A percentile compares a stretch with the other conserved stretches of the same genome.
phyloP scores from a whole-genome alignment of 1,284 basidiomycete genomes.

The Moesziomyces globuligerus region DNA sequence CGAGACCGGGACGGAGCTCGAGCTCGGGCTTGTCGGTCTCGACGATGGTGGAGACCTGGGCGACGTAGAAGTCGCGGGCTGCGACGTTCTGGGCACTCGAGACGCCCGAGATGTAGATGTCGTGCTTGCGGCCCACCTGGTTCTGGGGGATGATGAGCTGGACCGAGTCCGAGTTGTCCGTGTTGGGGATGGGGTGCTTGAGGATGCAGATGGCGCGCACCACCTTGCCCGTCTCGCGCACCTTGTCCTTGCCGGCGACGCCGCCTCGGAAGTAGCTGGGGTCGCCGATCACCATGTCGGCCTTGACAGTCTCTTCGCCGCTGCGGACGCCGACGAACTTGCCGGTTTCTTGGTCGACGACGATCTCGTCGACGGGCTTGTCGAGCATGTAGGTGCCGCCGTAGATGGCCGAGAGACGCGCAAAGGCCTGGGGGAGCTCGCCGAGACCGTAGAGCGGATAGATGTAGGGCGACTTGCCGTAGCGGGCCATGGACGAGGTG shows the following conservation, averaged over 20 bases:
- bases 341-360: constrained; percentile 80
- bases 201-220: constrained; percentile 97
- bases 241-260: constrained; percentile 75
- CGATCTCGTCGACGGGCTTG: constrained; percentile 91
- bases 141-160: constrained; percentile 99
- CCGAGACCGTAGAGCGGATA: constrained; percentile 99
- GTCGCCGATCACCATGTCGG: constrained; percentile 97
- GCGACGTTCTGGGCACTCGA: constrained; percentile 97
- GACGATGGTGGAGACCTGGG: constrained; percentile 97
- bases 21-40: constrained; percentile 92
- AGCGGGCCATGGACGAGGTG: constrained; percentile 97
- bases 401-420: constrained; percentile 93
- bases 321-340: constrained; percentile 93
- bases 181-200: constrained; percentile 97
- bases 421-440: constrained; percentile 98
- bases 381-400: constrained; percentile 99
- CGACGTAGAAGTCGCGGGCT: constrained; percentile 91
- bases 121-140: constrained; percentile 92
- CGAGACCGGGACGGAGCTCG: constrained; percentile 89
- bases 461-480: constrained; percentile 99
- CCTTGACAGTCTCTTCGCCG: constrained; percentile 91
- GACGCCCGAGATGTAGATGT: constrained; percentile 98
- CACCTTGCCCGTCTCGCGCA: constrained; percentile 92
- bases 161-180: constrained; percentile 86
- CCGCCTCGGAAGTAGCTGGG: constrained; percentile 88